phyloP scores from a whole-genome alignment of 306 rosid genomes.

The Inga oerstediana region DNA sequence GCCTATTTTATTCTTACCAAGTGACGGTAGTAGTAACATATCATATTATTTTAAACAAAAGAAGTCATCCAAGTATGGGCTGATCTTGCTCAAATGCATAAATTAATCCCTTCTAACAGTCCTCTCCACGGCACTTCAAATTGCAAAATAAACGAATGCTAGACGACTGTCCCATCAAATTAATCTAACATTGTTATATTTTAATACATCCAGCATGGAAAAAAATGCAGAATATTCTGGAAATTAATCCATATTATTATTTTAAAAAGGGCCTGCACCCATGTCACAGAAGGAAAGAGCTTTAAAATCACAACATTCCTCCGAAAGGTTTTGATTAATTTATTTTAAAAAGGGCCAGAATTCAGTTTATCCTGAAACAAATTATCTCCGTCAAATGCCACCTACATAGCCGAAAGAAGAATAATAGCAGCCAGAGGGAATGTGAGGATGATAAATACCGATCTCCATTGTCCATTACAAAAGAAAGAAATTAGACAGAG shows the following conservation, averaged over 20 bases:
- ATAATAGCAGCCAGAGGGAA: background rate
- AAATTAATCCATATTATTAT: background rate
- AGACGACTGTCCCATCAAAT: background rate
- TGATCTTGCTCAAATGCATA: background rate
- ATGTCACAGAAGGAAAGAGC: background rate
- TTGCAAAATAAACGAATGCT: background rate
- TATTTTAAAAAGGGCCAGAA: background rate
- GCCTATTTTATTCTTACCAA: background rate
- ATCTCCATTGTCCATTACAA: constrained; percentile 22
- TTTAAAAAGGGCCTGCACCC: background rate
- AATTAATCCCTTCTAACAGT: background rate
- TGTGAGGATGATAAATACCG: background rate
- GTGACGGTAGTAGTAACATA: background rate
- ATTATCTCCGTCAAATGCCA: background rate
- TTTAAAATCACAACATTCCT: too few relatives aligned
- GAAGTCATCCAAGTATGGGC: constrained; percentile 24
- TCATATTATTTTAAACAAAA: background rate
- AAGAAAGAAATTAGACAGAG: background rate
- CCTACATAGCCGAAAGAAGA: background rate
- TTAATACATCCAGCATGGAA: background rate
- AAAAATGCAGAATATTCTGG: background rate
- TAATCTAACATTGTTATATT: background rate
- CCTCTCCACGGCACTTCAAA: background rate
- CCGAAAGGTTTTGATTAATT: too few relatives aligned
- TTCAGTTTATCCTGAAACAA: background rate